Base-by-base conservation (phyloP, 2,329 filamentous ascomycete species). In the Chaetomium olivaceum region DNA sequence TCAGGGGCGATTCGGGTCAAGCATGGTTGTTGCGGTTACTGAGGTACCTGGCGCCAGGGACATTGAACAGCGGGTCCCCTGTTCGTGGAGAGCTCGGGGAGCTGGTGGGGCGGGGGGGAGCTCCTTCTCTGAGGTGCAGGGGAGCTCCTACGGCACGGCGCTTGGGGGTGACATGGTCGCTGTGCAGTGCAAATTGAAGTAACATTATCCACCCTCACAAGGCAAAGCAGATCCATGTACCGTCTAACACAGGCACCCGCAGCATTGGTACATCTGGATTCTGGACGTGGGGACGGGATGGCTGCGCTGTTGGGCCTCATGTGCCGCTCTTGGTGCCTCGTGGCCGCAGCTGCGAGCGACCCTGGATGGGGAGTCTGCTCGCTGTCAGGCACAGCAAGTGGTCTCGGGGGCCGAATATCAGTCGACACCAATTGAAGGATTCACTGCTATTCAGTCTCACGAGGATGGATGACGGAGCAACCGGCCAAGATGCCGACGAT, bases 1-100 rank as follows among this genome's bases (percentile, higher is more conserved):
- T 72, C 71, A 72, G 70, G 71, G 71, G 71, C 67, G 71, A 73
- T 71, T 68, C 58, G 64, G 65, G 59, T 33, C 48, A 21, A 23
- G 56, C 63, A 48, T 64, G 64, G 62, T 68, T 67, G 64, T 62
- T 66, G 65, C 68, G 55, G 71, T 68, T 67, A 62, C 68, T 71
- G 48, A 48, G 36, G 36, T 31, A 29, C 51, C 54, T 57, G 54
- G 54, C 54, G 31, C 27, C 67, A 64, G 68, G 66, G 46, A 57
- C 56, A 39, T 52, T 36, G 29, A 48, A 43, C 66, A 67, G 67
- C 64, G 61, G 68, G 67, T 64, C 31, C 68, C 67, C 59, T 66
- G 66, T 58, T 21, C 51, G 50, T 55, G 55, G 50, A 50, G 61
- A 64, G 57, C 61, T 61, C 56, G 27, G 56, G 64, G 59, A 62